Percentiles rank a stretch among this genome's conserved stretches.
Conservation (phyloP, 2,329 filamentous ascomycete species). For the Plenodomus biglobosus region DNA sequence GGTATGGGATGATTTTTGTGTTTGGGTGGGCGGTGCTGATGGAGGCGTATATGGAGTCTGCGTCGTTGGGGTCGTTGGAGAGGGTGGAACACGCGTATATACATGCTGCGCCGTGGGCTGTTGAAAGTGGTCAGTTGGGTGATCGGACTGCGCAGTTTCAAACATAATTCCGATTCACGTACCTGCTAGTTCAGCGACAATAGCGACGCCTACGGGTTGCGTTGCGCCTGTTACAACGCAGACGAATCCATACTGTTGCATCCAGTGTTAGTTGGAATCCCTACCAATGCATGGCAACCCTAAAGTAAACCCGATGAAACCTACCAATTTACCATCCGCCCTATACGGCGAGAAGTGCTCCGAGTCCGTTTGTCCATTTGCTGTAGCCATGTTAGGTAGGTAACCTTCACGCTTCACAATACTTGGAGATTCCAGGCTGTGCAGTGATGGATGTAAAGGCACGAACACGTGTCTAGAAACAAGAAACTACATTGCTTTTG, state of each 20-base stretch:
- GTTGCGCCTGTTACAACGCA: constrained; percentile 65
- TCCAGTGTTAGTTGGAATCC: no score
- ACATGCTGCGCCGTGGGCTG: constrained; percentile 65
- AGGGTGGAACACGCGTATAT: constrained; percentile 61
- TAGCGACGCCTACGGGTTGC: constrained; percentile 62
- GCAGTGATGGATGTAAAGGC: background rate
- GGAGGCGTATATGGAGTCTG: constrained; percentile 49
- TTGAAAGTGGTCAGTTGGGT: background rate
- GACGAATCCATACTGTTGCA: constrained; percentile 63
- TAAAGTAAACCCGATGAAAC: no score
- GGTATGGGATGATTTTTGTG: constrained; percentile 64
- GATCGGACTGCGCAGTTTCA: background rate
- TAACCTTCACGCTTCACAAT: no score
- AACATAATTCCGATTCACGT: constrained; percentile 10
- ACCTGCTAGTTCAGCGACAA: constrained; percentile 62
- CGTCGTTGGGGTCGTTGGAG: constrained; percentile 45
- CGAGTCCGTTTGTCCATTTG: constrained; percentile 31
- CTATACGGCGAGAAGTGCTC: constrained; percentile 61
- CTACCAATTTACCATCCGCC: constrained; percentile 58
- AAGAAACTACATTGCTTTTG: constrained; percentile 45
- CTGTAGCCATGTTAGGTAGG: constrained; percentile 11
- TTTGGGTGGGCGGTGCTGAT: constrained; percentile 52
- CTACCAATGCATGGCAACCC: no score
- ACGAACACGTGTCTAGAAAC: constrained; percentile 12
- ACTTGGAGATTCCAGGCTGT: no score